A percentile compares a stretch with the other conserved stretches of the same genome.
phyloP scores from a whole-genome alignment of 176 grass and related monocot genomes.

The Paspalum vaginatum region DNA sequence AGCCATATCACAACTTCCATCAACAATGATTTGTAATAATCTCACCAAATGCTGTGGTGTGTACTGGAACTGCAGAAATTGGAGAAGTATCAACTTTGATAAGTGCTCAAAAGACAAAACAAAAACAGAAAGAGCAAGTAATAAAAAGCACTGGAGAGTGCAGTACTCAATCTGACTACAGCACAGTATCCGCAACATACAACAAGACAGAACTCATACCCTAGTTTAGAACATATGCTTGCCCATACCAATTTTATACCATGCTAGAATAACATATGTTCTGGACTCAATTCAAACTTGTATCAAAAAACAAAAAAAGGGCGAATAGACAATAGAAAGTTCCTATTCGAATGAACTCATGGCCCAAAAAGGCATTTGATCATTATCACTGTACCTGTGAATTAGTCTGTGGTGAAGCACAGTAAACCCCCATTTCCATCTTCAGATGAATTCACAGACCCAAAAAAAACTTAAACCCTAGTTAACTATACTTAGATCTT shows the following conservation, averaged over 20 bases:
- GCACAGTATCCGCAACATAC: neutral
- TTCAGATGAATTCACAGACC: constrained; percentile 14
- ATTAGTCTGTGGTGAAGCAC: neutral
- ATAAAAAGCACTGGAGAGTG: neutral
- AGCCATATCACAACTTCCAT: constrained; percentile 78
- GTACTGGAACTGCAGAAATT: constrained; percentile 76
- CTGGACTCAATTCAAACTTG: neutral
- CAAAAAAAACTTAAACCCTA: neutral
- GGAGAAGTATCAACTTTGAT: constrained; percentile 22
- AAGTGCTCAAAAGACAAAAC: constrained; percentile 32
- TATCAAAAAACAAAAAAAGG: neutral
- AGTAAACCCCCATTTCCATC: neutral
- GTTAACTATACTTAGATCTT: neutral
- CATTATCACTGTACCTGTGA: neutral
- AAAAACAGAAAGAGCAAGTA: constrained; percentile 11
- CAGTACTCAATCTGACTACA: neutral
- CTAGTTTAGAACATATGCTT: neutral
- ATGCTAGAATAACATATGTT: neutral
- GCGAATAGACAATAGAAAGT: neutral
- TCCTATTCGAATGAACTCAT: neutral
- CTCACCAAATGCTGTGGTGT: constrained; percentile 78
- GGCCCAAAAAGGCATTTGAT: neutral
- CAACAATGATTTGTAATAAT: constrained; percentile 89
- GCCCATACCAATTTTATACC: neutral
- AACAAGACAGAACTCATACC: neutral